Conservation (phyloP, 345 rosid species). For the Corymbia maculata region DNA sequence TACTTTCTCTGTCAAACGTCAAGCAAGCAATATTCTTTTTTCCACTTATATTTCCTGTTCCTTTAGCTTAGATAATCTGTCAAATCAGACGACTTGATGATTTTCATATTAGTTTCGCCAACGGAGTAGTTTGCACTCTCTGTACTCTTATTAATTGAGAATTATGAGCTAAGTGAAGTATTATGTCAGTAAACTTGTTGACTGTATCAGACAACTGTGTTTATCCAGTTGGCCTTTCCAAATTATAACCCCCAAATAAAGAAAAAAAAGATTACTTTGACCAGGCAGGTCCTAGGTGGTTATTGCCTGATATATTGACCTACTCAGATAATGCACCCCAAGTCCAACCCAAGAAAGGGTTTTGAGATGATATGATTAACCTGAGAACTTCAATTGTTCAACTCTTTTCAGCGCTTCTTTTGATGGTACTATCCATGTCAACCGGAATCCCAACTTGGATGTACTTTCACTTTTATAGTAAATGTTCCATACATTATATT, state of each 20-base stretch:
- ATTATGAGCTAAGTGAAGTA: not conserved
- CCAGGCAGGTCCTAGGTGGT: not conserved
- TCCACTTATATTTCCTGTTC: not conserved
- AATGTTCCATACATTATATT: accelerated
- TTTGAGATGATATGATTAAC: not conserved
- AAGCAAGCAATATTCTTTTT: not conserved
- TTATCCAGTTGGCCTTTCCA: not conserved
- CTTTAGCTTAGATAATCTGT: not conserved
- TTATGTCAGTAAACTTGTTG: not conserved
- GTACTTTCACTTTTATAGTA: not conserved
- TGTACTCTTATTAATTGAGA: not conserved
- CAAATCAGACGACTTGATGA: not conserved
- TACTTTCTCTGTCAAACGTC: not conserved
- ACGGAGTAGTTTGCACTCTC: not conserved
- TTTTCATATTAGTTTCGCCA: not conserved
- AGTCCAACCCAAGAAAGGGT: not conserved
- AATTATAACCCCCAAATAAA: not conserved
- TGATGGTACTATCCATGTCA: not conserved
- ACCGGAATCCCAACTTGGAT: not conserved
- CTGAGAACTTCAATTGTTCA: not conserved
- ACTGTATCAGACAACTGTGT: not conserved
- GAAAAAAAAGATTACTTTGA: not conserved
- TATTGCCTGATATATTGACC: not conserved
- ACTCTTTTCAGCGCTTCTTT: not conserved
- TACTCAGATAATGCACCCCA: not conserved